Evolutionary conservation across 352 stramenopile species (phyloP).

Genomic region (Blastocystis sp.): DNA sequence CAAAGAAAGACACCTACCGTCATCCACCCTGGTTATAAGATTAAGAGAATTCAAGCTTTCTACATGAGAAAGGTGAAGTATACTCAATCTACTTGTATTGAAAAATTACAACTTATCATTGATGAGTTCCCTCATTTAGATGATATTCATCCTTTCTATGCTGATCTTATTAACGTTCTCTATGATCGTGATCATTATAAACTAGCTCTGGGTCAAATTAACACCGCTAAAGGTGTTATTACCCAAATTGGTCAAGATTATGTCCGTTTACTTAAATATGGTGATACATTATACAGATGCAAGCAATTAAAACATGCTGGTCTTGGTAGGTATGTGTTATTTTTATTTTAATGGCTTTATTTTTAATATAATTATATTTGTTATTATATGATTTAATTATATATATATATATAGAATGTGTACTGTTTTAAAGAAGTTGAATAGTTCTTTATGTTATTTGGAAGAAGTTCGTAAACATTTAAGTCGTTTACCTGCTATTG

Average conservation of each 20-base stretch:
- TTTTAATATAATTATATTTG: too few species aligned
- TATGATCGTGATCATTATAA: constrained; percentile 99
- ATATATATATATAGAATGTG: too few species aligned
- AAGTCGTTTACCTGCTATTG: constrained; percentile 84
- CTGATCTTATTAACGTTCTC: constrained; percentile 96
- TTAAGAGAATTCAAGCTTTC: constrained; percentile 79
- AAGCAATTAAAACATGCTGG: constrained; percentile 98
- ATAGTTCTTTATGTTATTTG: constrained; percentile 87
- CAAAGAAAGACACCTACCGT: constrained; percentile 96
- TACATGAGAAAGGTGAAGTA: constrained; percentile 99
- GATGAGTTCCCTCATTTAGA: constrained; percentile 94
- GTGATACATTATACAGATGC: constrained; percentile 93
- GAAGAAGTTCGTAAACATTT: constrained; percentile 89
- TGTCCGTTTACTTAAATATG: constrained; percentile 97
- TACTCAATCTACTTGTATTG: constrained; percentile 92
- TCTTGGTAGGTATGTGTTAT: constrained; percentile 76
- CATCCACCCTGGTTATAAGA: constrained; percentile 89
- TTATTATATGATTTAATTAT: too few species aligned
- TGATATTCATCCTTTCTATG: constrained; percentile 92
- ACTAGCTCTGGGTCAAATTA: constrained; percentile 91
- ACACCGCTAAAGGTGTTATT: constrained; percentile 86
- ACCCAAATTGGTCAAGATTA: constrained; percentile 92
- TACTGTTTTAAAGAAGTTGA: constrained; percentile 95
- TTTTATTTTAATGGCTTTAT: background rate
- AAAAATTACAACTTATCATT: constrained; percentile 86